Conservation (phyloP, 805 yeast species). For the Hanseniaspora occidentalis region DNA sequence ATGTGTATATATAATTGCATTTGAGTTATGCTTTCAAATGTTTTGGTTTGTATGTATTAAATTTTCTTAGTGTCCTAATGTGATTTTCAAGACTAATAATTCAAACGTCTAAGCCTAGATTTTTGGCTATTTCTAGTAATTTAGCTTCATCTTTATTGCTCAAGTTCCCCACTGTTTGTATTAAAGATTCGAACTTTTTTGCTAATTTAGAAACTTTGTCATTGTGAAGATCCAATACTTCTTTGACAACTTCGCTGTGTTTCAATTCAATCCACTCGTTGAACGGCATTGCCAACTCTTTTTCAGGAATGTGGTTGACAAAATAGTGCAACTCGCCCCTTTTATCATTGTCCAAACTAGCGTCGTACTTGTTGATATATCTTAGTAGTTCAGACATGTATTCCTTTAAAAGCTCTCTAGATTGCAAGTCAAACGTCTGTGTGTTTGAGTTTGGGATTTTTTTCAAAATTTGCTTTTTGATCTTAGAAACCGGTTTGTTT, state of each 20-base stretch:
- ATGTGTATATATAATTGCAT: too few relatives aligned
- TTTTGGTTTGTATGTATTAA: too few relatives aligned
- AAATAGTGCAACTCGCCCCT: constrained; percentile 56
- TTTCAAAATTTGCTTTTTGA: too few relatives aligned
- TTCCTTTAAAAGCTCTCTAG: constrained; percentile 8
- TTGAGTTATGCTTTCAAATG: too few relatives aligned
- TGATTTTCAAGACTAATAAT: not conserved
- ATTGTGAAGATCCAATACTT: constrained; percentile 36
- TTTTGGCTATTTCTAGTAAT: constrained; percentile 11
- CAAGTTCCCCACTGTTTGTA: constrained; percentile 7
- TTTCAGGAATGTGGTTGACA: constrained; percentile 55
- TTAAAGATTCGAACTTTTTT: constrained; percentile 24
- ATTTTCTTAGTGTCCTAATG: not conserved
- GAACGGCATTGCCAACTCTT: constrained; percentile 58
- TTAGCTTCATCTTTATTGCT: constrained; percentile 10
- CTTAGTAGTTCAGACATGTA: constrained; percentile 18
- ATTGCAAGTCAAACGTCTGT: not conserved
- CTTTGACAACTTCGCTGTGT: constrained; percentile 34
- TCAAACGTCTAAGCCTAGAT: constrained; percentile 1
- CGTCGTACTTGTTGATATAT: constrained; percentile 18
- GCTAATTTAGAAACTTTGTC: constrained; percentile 35
- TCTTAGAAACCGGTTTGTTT: too few relatives aligned
- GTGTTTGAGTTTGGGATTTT: too few relatives aligned
- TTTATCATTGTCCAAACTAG: constrained; percentile 34
- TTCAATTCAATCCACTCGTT: constrained; percentile 51